Percentiles rank a stretch among this genome's conserved stretches.
These are phyloP conservation scores for Melaleuca quinquenervia DNA, from an alignment of 345 rosid genomes.

Conservation along the genomic window DNA sequence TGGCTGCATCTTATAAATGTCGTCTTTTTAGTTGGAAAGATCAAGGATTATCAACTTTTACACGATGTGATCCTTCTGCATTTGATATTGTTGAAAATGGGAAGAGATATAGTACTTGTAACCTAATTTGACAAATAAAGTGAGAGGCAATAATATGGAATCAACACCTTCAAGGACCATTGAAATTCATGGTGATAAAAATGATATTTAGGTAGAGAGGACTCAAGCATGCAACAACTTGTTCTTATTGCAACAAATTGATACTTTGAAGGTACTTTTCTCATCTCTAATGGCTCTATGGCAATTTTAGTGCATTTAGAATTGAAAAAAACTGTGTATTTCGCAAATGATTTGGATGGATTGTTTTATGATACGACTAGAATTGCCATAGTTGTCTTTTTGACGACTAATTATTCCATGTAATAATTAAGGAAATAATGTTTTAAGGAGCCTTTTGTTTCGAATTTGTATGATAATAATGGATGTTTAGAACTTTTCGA, in stretches of 20 bases:
- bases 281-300: background rate
- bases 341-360: background rate
- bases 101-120: background rate
- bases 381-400: background rate
- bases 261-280: background rate
- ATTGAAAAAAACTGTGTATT: background rate
- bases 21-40: background rate
- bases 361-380: background rate
- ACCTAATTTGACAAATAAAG: background rate
- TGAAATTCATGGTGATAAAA: background rate
- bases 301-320: background rate
- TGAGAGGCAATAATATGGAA: background rate
- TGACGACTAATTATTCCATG: background rate
- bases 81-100: background rate
- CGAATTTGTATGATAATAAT: background rate
- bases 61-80: background rate
- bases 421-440: background rate
- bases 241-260: background rate
- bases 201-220: background rate
- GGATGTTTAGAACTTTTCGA: background rate
- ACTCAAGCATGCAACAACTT: background rate
- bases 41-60: background rate
- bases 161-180: background rate
- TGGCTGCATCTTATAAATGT: background rate
- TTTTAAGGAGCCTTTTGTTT: no score